These are phyloP conservation scores for Eucalyptus polyanthemos DNA, from an alignment of 345 rosid genomes.

Conservation along the genomic window DNA sequence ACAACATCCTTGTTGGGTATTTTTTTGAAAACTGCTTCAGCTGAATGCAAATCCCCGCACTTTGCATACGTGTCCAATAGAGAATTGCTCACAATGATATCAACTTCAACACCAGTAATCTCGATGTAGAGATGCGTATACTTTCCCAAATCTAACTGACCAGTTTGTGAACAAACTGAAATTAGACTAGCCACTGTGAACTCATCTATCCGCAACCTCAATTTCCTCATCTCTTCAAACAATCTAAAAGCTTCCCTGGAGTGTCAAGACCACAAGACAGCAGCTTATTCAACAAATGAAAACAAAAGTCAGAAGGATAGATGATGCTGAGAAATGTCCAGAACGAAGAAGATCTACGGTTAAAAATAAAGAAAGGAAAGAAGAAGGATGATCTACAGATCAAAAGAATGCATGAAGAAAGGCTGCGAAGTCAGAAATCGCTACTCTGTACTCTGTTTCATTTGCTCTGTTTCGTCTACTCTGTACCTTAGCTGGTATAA, in stretches of 20 bases:
- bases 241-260: slow-evolving; percentile 10
- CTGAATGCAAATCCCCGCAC: slow-evolving; percentile 6
- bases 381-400: too few species aligned
- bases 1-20: slow-evolving; percentile 20
- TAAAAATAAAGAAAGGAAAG: too few species aligned
- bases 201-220: slow-evolving; percentile 5
- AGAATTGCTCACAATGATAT: slow-evolving; percentile 19
- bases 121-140: slow-evolving; percentile 11
- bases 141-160: slow-evolving; percentile 9
- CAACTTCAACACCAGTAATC: slow-evolving; percentile 3
- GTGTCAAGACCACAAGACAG: too few species aligned
- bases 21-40: slow-evolving; percentile 8
- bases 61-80: slow-evolving; percentile 19
- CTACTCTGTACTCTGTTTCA: too few species aligned
- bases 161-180: slow-evolving; percentile 2
- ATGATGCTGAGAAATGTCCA: too few species aligned
- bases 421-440: too few species aligned
- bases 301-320: too few species aligned
- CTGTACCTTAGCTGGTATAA: too few species aligned
- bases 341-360: too few species aligned
- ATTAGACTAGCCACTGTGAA: slow-evolving; percentile 15
- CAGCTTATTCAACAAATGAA: too few species aligned
- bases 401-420: too few species aligned
- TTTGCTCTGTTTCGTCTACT: too few species aligned
- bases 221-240: slow-evolving; percentile 13